Percentiles rank a stretch among this genome's conserved stretches.
These are phyloP conservation scores for Candida freyschussii DNA, from an alignment of 1,139 yeast genomes.

Conservation along the genomic window DNA sequence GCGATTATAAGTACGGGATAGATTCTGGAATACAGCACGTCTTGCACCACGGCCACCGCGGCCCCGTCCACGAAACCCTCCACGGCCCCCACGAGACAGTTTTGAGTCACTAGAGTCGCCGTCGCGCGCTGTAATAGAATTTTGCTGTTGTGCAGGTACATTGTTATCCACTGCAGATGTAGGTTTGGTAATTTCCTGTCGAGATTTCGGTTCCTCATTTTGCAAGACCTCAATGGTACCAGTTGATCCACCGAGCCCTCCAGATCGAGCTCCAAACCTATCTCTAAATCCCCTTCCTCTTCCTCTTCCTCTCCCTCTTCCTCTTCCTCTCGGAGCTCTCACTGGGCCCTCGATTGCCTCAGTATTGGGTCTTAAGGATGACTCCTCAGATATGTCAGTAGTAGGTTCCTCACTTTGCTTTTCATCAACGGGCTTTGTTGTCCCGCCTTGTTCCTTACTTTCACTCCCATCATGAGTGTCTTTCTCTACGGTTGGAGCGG, in stretches of 20 bases:
- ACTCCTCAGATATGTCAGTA: not conserved
- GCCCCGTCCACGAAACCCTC: conserved; percentile 3
- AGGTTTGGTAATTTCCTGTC: not conserved
- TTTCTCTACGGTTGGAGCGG: not conserved
- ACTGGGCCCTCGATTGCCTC: not conserved
- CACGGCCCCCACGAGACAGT: conserved; percentile 1
- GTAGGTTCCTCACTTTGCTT: conserved; percentile 1
- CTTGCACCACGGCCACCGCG: conserved; percentile 3
- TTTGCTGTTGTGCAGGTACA: no score
- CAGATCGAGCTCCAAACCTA: not conserved
- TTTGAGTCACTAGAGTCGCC: no score
- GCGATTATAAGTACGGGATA: not conserved
- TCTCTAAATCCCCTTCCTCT: conserved; percentile 3
- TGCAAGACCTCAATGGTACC: not conserved
- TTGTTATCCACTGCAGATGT: no score
- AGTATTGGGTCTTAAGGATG: not conserved
- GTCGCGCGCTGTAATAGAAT: no score
- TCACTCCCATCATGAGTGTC: not conserved
- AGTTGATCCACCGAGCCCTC: conserved; percentile 1
- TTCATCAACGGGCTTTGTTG: not conserved
- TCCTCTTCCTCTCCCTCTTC: conserved; percentile 4
- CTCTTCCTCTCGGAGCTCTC: conserved; percentile 1
- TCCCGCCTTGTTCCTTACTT: not conserved
- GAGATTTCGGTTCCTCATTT: not conserved
- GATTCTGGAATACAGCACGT: not conserved